Conservation (phyloP, 257 asterid genomes). For the Linaria vulgaris region DNA sequence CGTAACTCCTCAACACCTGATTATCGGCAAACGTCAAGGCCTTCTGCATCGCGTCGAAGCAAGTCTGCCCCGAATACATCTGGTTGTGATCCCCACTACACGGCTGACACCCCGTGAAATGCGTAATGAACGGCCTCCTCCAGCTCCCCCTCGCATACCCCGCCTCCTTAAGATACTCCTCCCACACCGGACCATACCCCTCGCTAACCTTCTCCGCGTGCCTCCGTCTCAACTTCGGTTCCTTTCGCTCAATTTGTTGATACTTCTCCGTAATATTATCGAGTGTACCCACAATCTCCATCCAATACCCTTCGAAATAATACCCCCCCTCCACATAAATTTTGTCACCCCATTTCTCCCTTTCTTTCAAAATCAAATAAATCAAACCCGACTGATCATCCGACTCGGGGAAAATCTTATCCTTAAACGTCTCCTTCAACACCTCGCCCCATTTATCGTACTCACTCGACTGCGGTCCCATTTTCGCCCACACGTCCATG, state of each 20-base stretch:
- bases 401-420: slow-evolving; percentile 69
- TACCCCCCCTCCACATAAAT: slow-evolving; percentile 65
- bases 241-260: slow-evolving; percentile 44
- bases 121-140: slow-evolving; percentile 92
- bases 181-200: slow-evolving; percentile 58
- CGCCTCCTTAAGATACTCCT: slow-evolving; percentile 66
- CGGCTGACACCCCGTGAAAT: slow-evolving; percentile 98
- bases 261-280: slow-evolving; percentile 60
- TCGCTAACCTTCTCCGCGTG: slow-evolving; percentile 79
- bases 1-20: slow-evolving; percentile 83
- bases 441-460: slow-evolving; percentile 79
- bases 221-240: slow-evolving; percentile 50
- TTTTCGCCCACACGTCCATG: slow-evolving; percentile 72
- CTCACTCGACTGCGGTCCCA: slow-evolving; percentile 87
- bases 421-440: slow-evolving; percentile 48
- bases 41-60: slow-evolving; percentile 73
- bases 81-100: slow-evolving; percentile 88
- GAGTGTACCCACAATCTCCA: slow-evolving; percentile 63
- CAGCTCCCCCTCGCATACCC: slow-evolving; percentile 74
- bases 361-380: slow-evolving; percentile 59
- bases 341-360: slow-evolving; percentile 67
- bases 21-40: slow-evolving; percentile 87
- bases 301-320: slow-evolving; percentile 92
- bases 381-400: slow-evolving; percentile 87
- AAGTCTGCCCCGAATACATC: slow-evolving; percentile 76